These are phyloP conservation scores for Lolium perenne DNA, from an alignment of 176 grass and related monocot genomes.

Conservation along the genomic window DNA sequence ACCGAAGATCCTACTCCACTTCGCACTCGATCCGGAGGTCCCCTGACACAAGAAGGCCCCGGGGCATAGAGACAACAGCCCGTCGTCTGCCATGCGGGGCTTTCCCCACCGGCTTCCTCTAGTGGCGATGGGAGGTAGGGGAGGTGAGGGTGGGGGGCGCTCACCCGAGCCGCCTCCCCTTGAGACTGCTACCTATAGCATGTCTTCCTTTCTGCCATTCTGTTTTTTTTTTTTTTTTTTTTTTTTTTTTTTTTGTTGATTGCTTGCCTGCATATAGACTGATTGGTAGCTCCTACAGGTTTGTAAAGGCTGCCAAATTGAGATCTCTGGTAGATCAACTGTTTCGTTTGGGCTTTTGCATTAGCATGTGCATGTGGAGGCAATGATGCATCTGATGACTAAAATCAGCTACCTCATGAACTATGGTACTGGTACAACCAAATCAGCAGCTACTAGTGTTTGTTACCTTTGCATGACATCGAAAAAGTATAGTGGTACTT, in stretches of 20 bases:
- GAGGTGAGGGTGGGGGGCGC: no score
- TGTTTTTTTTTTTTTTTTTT: constrained; percentile 1
- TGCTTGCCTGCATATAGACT: constrained; percentile 38
- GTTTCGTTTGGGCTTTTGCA: constrained; percentile 43
- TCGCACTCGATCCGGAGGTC: no score
- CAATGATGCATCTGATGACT: constrained; percentile 47
- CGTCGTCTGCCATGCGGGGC: no score
- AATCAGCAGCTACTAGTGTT: constrained; percentile 36
- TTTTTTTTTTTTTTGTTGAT: constrained; percentile 27
- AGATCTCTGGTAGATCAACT: constrained; percentile 40
- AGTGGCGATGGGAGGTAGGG: no score
- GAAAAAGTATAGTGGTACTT: constrained; percentile 58
- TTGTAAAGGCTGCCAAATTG: constrained; percentile 53
- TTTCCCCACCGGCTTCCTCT: no score
- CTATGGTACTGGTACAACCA: constrained; percentile 49
- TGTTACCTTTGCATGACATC: constrained; percentile 57
- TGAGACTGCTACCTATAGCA: no score
- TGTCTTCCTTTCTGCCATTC: background rate
- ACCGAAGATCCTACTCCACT: no score
- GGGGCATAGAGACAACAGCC: no score
- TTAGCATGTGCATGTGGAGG: constrained; percentile 55
- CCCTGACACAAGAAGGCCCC: no score
- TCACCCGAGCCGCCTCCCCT: no score
- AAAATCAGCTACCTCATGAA: constrained; percentile 42
- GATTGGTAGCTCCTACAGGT: constrained; percentile 45